phyloP scores from a whole-genome alignment of 345 rosid species.

The Passiflora organensis region DNA sequence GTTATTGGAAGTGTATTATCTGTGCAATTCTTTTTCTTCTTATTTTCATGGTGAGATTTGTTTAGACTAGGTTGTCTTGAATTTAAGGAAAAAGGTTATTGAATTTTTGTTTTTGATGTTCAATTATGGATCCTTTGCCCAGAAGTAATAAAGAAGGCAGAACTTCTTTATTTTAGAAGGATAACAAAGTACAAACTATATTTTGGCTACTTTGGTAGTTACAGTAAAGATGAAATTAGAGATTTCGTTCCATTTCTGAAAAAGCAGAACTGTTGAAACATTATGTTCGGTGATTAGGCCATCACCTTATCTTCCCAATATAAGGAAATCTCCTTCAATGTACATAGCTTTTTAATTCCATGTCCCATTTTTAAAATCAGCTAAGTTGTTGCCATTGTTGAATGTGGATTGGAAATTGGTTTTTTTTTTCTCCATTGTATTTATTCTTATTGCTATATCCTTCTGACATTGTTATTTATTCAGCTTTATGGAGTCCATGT shows the following conservation, averaged over 20 bases:
- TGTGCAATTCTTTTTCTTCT: neutral
- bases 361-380: neutral
- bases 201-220: too few relatives aligned
- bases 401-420: neutral
- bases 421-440: neutral
- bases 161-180: too few relatives aligned
- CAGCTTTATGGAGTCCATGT: constrained; percentile 84
- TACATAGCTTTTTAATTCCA: neutral
- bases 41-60: neutral
- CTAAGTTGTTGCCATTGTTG: constrained; percentile 1
- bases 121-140: constrained; percentile 2
- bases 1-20: neutral
- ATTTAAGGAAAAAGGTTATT: neutral
- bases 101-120: neutral
- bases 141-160: neutral
- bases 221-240: too few relatives aligned
- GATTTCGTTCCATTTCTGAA: too few relatives aligned
- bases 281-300: too few relatives aligned
- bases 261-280: too few relatives aligned
- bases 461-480: constrained; percentile 25
- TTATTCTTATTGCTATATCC: neutral
- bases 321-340: neutral
- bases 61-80: neutral
- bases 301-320: neutral
- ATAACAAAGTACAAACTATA: too few relatives aligned